Conservation (phyloP, 1,139 yeast species). For the Williopsis jadinii region DNA sequence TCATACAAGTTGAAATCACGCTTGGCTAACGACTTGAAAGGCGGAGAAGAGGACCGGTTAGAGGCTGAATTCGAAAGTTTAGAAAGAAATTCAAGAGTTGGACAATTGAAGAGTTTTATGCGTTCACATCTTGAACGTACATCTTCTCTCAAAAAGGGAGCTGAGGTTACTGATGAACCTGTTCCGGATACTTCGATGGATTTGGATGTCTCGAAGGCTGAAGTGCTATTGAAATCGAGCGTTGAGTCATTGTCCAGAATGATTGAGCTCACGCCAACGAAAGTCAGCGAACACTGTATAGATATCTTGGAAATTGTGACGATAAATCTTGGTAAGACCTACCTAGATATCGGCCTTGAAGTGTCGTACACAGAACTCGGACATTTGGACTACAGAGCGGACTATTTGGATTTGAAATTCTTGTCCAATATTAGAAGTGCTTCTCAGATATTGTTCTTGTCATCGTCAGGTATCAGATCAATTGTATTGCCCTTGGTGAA, state of each 20-base stretch:
- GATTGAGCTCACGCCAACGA: conserved; percentile 63
- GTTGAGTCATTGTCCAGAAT: conserved; percentile 79
- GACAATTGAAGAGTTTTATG: conserved; percentile 32
- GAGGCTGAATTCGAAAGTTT: conserved; percentile 17
- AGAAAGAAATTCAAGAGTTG: conserved; percentile 25
- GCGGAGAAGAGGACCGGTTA: background rate
- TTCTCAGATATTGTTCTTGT: conserved; percentile 55
- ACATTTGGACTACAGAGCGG: conserved; percentile 28
- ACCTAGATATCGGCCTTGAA: conserved; percentile 71
- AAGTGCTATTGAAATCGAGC: conserved; percentile 58
- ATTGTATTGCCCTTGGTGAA: conserved; percentile 68
- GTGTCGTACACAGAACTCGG: conserved; percentile 45
- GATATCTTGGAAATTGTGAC: conserved; percentile 63
- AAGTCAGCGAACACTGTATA: conserved; percentile 55
- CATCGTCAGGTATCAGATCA: conserved; percentile 67
- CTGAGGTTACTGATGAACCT: conserved; percentile 5
- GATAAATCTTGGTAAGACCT: conserved; percentile 65
- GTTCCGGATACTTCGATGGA: conserved; percentile 15
- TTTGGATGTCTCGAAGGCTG: conserved; percentile 44
- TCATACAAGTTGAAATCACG: conserved; percentile 39
- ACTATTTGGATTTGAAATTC: conserved; percentile 36
- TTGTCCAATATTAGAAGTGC: conserved; percentile 48
- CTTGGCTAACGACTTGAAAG: conserved; percentile 23
- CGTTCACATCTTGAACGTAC: conserved; percentile 34
- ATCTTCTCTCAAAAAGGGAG: conserved; percentile 25